Evolutionary conservation across 208 protist genomes (phyloP).

Genomic region (Trypanosoma avium): DNA sequence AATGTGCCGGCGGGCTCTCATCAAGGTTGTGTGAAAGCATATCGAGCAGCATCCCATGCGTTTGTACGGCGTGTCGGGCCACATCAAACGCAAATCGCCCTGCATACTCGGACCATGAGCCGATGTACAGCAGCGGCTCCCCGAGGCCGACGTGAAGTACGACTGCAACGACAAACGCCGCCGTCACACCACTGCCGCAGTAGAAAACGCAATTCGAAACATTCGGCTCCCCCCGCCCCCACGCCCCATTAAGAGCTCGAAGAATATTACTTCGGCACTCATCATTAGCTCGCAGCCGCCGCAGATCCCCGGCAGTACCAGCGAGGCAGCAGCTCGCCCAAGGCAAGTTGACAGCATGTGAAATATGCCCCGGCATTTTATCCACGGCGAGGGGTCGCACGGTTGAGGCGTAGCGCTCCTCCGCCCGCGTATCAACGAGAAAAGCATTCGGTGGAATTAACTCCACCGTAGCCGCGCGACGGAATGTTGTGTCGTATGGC

Average conservation of each 20-base stretch:
- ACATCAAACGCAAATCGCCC: conserved; percentile 43
- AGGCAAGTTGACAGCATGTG: conserved; percentile 59
- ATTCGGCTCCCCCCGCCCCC: conserved; percentile 21
- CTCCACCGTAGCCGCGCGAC: conserved; percentile 30
- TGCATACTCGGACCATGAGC: conserved; percentile 85
- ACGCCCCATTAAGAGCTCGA: conserved; percentile 25
- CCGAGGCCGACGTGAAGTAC: conserved; percentile 65
- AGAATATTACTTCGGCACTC: conserved; percentile 54
- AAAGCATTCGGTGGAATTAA: conserved; percentile 52
- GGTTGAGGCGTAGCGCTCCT: conserved; percentile 50
- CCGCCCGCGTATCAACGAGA: conserved; percentile 54
- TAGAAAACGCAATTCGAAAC: conserved; percentile 67
- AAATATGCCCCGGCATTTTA: conserved; percentile 70
- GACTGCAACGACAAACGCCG: conserved; percentile 71
- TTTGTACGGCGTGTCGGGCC: conserved; percentile 38
- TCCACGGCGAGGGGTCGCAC: conserved; percentile 61
- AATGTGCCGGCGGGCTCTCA: conserved; percentile 35
- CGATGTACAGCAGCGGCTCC: conserved; percentile 66
- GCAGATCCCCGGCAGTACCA: conserved; percentile 8
- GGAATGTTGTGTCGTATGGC: conserved; percentile 46
- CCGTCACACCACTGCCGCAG: conserved; percentile 81
- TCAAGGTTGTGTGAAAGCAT: conserved; percentile 34
- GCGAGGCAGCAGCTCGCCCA: conserved; percentile 29
- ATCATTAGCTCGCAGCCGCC: conserved; percentile 34
- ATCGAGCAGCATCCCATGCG: conserved; percentile 51